Conservation (phyloP, 305 asterid species). For the Fraxinus albicans region DNA sequence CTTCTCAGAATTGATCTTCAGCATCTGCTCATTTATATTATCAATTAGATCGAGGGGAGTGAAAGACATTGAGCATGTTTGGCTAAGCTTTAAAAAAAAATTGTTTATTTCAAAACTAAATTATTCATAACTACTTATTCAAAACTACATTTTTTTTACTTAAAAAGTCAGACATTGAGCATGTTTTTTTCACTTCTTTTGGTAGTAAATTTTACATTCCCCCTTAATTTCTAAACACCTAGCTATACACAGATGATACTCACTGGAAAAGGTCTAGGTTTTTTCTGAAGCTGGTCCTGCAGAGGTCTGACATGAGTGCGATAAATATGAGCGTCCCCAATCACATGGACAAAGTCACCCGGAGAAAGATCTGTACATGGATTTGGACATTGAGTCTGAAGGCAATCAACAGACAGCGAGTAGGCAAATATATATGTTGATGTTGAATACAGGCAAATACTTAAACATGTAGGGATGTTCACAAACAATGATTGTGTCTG, state of each 20-base stretch:
- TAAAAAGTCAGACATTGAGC: too few relatives aligned
- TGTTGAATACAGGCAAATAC: neutral
- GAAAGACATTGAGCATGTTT: neutral
- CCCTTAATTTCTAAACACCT: neutral
- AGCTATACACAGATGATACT: conserved; percentile 22
- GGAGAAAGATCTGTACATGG: conserved; percentile 62
- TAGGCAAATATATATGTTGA: neutral
- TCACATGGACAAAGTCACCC: conserved; percentile 83
- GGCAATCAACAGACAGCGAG: neutral
- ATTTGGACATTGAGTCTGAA: neutral
- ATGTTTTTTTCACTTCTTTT: neutral
- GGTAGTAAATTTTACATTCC: neutral
- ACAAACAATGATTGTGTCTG: neutral
- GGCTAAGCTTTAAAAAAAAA: conserved; percentile 5
- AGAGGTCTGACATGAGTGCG: conserved; percentile 73
- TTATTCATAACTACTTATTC: too few relatives aligned
- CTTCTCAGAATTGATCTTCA: conserved; percentile 69
- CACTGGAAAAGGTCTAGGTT: conserved; percentile 93
- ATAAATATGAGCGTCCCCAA: conserved; percentile 94
- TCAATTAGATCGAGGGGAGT: neutral
- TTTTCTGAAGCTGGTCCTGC: conserved; percentile 86
- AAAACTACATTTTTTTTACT: too few relatives aligned
- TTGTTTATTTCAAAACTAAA: too few relatives aligned
- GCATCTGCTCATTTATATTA: conserved; percentile 35
- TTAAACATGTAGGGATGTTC: neutral